phyloP scores from a whole-genome alignment of 345 rosid species.

The Citrus maxima region DNA sequence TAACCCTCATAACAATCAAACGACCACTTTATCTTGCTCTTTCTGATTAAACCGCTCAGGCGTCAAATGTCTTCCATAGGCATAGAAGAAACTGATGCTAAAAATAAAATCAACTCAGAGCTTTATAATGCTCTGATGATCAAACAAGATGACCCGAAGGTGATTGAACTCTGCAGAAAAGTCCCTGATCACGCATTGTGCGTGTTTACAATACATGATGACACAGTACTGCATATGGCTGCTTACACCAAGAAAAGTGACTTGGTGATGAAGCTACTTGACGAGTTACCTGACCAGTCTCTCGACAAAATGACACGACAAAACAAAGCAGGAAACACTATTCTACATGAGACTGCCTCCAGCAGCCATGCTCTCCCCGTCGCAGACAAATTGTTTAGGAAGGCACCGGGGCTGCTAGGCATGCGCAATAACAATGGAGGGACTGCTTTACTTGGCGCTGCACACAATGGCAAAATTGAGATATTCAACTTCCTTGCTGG shows the following conservation, averaged over 20 bases:
- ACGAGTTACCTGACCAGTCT: slow-evolving; percentile 6
- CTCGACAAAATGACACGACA: slow-evolving; percentile 4
- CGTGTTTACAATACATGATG: neutral
- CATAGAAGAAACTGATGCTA: neutral
- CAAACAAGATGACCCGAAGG: neutral
- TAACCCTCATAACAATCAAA: neutral
- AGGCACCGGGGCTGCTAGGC: neutral
- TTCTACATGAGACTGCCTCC: slow-evolving; percentile 24
- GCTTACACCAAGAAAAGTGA: neutral
- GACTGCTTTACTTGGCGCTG: neutral
- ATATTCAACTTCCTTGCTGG: slow-evolving; percentile 3
- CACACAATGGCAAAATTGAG: neutral
- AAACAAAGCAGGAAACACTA: slow-evolving; percentile 14
- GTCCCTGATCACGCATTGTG: slow-evolving; percentile 3
- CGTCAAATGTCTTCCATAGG: neutral
- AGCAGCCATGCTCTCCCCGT: neutral
- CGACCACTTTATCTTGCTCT: neutral
- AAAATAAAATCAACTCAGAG: neutral
- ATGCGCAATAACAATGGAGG: slow-evolving; percentile 15
- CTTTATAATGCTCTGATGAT: slow-evolving; percentile 5
- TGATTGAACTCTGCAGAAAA: slow-evolving; percentile 9
- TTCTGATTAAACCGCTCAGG: neutral
- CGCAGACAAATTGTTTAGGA: neutral
- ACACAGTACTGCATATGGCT: slow-evolving; percentile 9
- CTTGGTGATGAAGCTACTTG: neutral